A percentile compares a stretch with the other conserved stretches of the same genome.
phyloP scores from a whole-genome alignment of 108 stramenopile species.

The Nitzschia sp. region DNA sequence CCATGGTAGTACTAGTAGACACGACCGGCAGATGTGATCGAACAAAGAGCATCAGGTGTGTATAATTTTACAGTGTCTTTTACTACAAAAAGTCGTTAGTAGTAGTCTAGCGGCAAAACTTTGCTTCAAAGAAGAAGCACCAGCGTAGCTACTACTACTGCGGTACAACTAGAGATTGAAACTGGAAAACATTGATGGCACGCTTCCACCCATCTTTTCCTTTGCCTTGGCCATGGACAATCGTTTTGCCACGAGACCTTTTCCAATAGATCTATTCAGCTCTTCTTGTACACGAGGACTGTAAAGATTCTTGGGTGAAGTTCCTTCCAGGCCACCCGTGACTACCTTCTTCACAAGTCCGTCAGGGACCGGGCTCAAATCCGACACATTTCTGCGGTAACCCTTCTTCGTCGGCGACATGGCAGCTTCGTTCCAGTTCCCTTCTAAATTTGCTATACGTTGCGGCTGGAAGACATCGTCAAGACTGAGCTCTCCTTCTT shows the following conservation, averaged over 20 bases:
- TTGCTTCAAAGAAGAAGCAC: too few relatives aligned
- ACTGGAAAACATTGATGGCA: slow-evolving; percentile 16
- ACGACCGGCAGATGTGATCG: too few relatives aligned
- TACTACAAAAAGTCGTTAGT: too few relatives aligned
- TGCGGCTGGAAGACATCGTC: slow-evolving; percentile 15
- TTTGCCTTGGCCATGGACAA: slow-evolving; percentile 3
- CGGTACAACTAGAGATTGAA: slow-evolving; percentile 15
- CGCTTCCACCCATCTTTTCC: background rate
- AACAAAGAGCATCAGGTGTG: too few relatives aligned
- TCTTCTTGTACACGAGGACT: slow-evolving; percentile 15
- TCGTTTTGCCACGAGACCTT: slow-evolving; percentile 16
- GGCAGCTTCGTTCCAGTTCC: slow-evolving; percentile 8
- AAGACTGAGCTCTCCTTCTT: slow-evolving; percentile 7
- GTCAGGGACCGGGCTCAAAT: slow-evolving; percentile 6
- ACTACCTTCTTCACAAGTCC: slow-evolving; percentile 4
- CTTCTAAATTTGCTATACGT: background rate
- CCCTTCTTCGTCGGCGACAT: background rate
- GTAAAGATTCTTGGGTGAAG: background rate
- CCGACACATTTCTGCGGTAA: background rate
- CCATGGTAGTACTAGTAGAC: too few relatives aligned
- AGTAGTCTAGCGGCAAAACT: too few relatives aligned
- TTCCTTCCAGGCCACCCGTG: background rate
- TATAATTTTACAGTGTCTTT: too few relatives aligned
- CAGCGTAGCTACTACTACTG: too few relatives aligned
- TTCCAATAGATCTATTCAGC: slow-evolving; percentile 16